These are phyloP conservation scores for Rasamsonia emersonii DNA, from an alignment of 2,329 filamentous ascomycete species.

Conservation along the genomic window DNA sequence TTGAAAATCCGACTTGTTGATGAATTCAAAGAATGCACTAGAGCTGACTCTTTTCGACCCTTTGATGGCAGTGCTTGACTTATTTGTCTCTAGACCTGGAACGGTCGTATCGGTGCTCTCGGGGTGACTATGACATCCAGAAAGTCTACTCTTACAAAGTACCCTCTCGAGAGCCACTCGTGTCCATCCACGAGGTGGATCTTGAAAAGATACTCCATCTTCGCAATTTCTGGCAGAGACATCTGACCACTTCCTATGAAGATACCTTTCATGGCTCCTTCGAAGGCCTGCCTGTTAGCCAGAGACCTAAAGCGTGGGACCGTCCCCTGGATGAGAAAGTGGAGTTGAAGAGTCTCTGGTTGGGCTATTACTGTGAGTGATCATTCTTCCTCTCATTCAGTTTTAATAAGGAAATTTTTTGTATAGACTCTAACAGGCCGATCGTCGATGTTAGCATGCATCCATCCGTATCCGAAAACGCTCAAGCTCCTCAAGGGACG, in stretches of 20 bases:
- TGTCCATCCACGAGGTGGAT: slow-evolving; percentile 16
- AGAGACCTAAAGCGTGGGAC: slow-evolving; percentile 15
- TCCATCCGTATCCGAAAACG: slow-evolving; percentile 25
- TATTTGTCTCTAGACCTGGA: slow-evolving; percentile 24
- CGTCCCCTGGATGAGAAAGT: slow-evolving; percentile 4
- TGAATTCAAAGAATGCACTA: slow-evolving; percentile 7
- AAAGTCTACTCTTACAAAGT: slow-evolving; percentile 18
- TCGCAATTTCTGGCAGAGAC: slow-evolving; percentile 35
- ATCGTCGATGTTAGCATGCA: slow-evolving; percentile 19
- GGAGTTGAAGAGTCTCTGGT: slow-evolving; percentile 17
- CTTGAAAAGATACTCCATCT: slow-evolving; percentile 28
- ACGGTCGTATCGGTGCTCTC: slow-evolving; percentile 15
- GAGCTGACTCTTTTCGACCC: slow-evolving; percentile 8
- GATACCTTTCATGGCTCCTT: slow-evolving; percentile 19
- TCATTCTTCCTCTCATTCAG: background rate
- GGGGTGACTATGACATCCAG: slow-evolving; percentile 24
- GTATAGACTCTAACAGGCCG: background rate
- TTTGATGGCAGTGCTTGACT: slow-evolving; percentile 21
- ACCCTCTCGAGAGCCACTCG: slow-evolving; percentile 7
- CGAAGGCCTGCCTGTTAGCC: slow-evolving; percentile 8
- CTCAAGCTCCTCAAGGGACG: slow-evolving; percentile 16
- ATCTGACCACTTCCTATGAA: slow-evolving; percentile 24
- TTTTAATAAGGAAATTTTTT: background rate
- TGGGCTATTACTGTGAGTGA: slow-evolving; percentile 27
- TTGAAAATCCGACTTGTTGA: too few species aligned